Conservation (phyloP, 2,329 filamentous ascomycete genomes). For the Sporothrix inflata region DNA sequence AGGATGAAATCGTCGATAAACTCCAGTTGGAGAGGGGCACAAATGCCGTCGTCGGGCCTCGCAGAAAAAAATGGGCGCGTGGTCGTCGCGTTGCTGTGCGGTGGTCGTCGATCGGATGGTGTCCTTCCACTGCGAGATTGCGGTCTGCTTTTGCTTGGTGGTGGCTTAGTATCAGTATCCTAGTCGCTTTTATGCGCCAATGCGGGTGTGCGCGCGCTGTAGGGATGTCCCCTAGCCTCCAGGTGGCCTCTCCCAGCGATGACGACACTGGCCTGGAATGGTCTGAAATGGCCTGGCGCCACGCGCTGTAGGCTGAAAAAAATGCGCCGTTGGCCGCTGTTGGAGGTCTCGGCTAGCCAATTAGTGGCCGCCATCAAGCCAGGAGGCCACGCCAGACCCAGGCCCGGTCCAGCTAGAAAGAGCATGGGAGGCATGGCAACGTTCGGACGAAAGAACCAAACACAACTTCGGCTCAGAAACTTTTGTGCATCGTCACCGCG, state of each 20-base stretch:
- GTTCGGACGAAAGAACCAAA: not conserved
- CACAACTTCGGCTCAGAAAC: not conserved
- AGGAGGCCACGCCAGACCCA: not conserved
- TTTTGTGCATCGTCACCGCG: not conserved
- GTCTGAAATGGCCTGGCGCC: not conserved
- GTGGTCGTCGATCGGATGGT: conserved; percentile 9
- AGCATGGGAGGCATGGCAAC: not conserved
- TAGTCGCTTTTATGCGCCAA: conserved; percentile 11
- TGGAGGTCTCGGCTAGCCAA: not conserved
- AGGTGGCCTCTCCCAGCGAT: not conserved
- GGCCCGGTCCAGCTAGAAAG: not conserved
- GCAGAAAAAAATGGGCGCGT: not conserved
- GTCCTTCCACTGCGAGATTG: conserved; percentile 10
- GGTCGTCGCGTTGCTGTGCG: not conserved
- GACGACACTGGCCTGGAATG: not conserved
- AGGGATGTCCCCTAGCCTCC: not conserved
- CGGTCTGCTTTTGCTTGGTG: not conserved
- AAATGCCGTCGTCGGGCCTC: not conserved
- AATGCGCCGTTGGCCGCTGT: not conserved
- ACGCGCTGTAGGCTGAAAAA: not conserved
- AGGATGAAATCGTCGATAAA: not conserved
- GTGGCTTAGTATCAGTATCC: conserved; percentile 14
- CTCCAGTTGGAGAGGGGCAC: too few relatives aligned
- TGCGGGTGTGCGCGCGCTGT: conserved; percentile 1
- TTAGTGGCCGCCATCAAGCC: conserved; percentile 1